These are phyloP conservation scores for Rhynchosporium secalis DNA, from an alignment of 2,329 filamentous ascomycete genomes.

Conservation along the genomic window DNA sequence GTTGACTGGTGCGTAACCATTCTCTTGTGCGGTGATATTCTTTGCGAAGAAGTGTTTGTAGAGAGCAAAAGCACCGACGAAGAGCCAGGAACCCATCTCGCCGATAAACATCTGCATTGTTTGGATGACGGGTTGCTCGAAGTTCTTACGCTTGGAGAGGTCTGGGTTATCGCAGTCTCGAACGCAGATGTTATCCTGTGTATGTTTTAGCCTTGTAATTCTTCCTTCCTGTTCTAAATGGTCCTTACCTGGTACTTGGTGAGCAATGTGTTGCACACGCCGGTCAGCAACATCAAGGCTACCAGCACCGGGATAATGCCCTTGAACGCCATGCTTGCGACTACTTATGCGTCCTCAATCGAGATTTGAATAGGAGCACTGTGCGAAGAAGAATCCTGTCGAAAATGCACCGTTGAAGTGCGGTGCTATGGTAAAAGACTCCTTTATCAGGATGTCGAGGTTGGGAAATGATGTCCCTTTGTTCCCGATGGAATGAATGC, in stretches of 20 bases:
- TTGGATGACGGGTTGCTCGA: slow-evolving; percentile 95
- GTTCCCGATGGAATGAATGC: slow-evolving; percentile 2
- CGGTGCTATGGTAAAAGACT: slow-evolving; percentile 6
- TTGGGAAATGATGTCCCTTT: slow-evolving; percentile 11
- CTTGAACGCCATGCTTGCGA: slow-evolving; percentile 63
- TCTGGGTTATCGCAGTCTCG: slow-evolving; percentile 76
- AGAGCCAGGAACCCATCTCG: slow-evolving; percentile 94
- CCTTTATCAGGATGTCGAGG: slow-evolving; percentile 11
- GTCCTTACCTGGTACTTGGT: slow-evolving; percentile 85
- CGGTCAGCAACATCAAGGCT: slow-evolving; percentile 93
- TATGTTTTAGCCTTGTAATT: slow-evolving; percentile 20
- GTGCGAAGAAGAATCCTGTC: not conserved
- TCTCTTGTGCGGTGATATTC: slow-evolving; percentile 47
- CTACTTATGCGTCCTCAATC: not conserved
- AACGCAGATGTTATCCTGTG: slow-evolving; percentile 93
- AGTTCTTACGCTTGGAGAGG: slow-evolving; percentile 65
- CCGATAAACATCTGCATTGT: slow-evolving; percentile 98
- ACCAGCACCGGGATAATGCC: slow-evolving; percentile 81
- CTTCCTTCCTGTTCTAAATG: not conserved
- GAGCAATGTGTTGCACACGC: slow-evolving; percentile 93
- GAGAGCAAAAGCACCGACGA: slow-evolving; percentile 70
- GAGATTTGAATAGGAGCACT: too few species aligned
- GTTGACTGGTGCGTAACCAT: slow-evolving; percentile 66
- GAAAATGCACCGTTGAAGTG: not conserved
- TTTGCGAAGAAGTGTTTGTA: slow-evolving; percentile 58